These are phyloP conservation scores for Oenanthe sinensis DNA, from an alignment of 129 eudicot genomes.

Conservation along the genomic window DNA sequence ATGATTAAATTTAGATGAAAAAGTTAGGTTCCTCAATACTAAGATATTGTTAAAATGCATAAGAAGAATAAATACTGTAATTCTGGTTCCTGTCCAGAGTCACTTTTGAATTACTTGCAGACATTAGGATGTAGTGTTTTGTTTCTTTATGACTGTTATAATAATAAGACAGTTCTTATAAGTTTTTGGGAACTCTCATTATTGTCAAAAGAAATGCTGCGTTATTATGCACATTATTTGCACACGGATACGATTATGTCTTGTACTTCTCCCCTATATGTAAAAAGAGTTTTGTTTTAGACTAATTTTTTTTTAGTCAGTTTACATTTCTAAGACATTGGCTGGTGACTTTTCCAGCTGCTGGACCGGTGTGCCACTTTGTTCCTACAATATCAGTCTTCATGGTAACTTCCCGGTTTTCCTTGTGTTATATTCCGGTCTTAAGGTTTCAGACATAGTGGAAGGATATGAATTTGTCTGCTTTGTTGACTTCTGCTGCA, in stretches of 20 bases:
- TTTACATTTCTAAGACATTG: background rate
- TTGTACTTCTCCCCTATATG: background rate
- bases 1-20: background rate
- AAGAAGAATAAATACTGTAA: no score
- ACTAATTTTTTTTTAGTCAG: background rate
- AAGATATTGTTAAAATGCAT: no score
- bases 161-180: background rate
- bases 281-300: background rate
- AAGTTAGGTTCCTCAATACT: background rate
- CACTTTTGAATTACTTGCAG: no score
- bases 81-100: no score
- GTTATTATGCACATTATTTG: background rate
- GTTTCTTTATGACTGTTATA: background rate
- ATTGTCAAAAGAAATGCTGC: background rate
- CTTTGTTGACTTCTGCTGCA: slow-evolving; percentile 77
- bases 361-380: slow-evolving; percentile 9
- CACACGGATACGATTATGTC: background rate
- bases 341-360: background rate
- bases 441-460: slow-evolving; percentile 15
- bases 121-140: background rate
- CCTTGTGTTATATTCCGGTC: background rate
- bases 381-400: background rate
- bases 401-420: background rate
- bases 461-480: slow-evolving; percentile 60
- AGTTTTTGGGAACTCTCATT: background rate